Evolutionary conservation across 352 stramenopile species (phyloP).

Genomic region (Pythium rishiriense): DNA sequence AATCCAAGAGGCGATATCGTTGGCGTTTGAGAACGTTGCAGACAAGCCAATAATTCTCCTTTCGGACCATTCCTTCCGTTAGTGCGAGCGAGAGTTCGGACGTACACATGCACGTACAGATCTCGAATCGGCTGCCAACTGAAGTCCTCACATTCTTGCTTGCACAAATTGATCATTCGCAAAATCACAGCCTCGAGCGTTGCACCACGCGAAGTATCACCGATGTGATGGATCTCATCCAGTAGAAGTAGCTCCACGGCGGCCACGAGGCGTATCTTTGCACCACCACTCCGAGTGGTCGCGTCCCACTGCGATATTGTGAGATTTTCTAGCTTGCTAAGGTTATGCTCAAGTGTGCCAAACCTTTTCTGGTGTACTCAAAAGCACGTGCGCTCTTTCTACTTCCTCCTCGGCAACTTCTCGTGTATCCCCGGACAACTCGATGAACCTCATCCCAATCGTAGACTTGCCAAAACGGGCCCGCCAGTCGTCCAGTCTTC

Average conservation of each 20-base stretch:
- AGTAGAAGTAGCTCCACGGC: conserved; percentile 31
- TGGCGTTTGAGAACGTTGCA: conserved; percentile 38
- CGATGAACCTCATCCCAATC: conserved; percentile 39
- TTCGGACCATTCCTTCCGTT: neutral
- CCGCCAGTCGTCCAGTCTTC: conserved; percentile 39
- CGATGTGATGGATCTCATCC: conserved; percentile 53
- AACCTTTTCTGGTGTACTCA: conserved; percentile 56
- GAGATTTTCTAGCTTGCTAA: neutral
- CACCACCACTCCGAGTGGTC: conserved; percentile 27
- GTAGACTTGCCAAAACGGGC: conserved; percentile 35
- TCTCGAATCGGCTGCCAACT: conserved; percentile 21
- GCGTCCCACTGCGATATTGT: conserved; percentile 39
- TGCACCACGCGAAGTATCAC: conserved; percentile 29
- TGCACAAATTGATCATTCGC: conserved; percentile 40
- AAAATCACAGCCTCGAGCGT: conserved; percentile 38
- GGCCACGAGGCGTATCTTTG: neutral
- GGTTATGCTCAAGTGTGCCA: neutral
- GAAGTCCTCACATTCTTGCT: conserved; percentile 10
- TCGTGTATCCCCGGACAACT: conserved; percentile 31
- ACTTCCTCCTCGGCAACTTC: conserved; percentile 21
- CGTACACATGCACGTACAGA: conserved; percentile 20
- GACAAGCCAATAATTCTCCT: conserved; percentile 44
- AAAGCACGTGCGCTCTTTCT: conserved; percentile 30
- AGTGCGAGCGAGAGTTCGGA: neutral
- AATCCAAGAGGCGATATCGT: conserved; percentile 37